Percentiles rank a stretch among this genome's conserved stretches.
Evolutionary conservation across 768 basidiomycete species (phyloP).

Genomic region (Asterophora parasitica): DNA sequence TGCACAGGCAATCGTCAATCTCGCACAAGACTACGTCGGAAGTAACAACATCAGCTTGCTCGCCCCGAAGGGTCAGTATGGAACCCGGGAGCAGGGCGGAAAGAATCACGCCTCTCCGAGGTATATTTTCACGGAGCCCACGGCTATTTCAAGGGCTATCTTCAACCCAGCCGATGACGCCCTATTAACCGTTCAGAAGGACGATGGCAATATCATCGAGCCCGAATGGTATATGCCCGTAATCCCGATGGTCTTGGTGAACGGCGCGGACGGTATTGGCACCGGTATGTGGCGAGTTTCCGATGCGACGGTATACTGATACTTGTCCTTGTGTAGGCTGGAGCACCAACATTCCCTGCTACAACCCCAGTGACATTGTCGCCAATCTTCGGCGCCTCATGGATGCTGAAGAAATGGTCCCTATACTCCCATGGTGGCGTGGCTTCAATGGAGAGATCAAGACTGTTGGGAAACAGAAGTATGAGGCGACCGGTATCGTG

Average conservation of each 20-base stretch:
- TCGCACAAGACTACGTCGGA: conserved; percentile 93
- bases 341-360: conserved; percentile 90
- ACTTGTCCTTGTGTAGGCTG: conserved; percentile 54
- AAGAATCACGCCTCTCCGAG: conserved; percentile 96
- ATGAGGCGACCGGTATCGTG: conserved; percentile 70
- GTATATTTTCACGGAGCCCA: conserved; percentile 89
- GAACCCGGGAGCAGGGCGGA: conserved; percentile 88
- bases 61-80: conserved; percentile 88
- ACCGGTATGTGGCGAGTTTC: conserved; percentile 54
- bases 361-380: conserved; percentile 89
- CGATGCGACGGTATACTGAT: not conserved
- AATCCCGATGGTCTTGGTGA: conserved; percentile 83
- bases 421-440: conserved; percentile 97
- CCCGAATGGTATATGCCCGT: conserved; percentile 94
- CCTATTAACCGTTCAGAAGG: conserved; percentile 76
- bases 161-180: conserved; percentile 85
- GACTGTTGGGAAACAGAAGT: conserved; percentile 78
- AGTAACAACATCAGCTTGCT: conserved; percentile 93
- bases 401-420: conserved; percentile 74
- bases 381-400: conserved; percentile 83
- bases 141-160: conserved; percentile 66
- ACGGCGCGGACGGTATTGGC: conserved; percentile 96
- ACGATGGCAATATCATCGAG: conserved; percentile 84
- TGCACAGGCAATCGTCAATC: conserved; percentile 83
- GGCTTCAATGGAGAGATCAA: conserved; percentile 90